Evolutionary conservation across 805 yeast species (phyloP).

Genomic region (Lachancea sp.): DNA sequence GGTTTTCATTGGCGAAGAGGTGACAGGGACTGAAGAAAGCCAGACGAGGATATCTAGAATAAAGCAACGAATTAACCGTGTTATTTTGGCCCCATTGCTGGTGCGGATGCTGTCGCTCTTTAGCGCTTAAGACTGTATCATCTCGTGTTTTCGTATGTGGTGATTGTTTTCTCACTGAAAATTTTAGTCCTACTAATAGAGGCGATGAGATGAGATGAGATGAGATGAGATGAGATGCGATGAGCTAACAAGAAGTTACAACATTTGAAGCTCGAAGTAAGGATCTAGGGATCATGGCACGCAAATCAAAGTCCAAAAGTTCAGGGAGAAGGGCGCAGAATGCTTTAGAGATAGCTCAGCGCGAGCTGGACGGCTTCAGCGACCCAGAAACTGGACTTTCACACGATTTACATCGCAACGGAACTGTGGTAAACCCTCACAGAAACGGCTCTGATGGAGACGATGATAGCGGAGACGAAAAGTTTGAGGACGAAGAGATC

Average conservation of each 20-base stretch:
- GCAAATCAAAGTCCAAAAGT: slow-evolving; percentile 24
- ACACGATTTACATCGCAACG: slow-evolving; percentile 23
- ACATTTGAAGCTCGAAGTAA: no score
- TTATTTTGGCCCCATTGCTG: no score
- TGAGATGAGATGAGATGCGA: slow-evolving; percentile 9
- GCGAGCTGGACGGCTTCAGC: slow-evolving; percentile 32
- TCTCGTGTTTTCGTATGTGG: no score
- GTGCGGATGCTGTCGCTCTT: no score
- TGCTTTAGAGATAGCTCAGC: slow-evolving; percentile 47
- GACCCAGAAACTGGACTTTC: slow-evolving; percentile 27
- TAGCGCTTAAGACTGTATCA: no score
- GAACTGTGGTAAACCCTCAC: slow-evolving; percentile 36
- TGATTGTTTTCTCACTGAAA: slow-evolving; percentile 12
- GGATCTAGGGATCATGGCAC: slow-evolving; percentile 21
- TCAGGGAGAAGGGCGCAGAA: slow-evolving; percentile 37
- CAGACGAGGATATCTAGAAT: no score
- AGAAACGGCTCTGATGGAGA: slow-evolving; percentile 26
- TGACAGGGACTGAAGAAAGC: no score
- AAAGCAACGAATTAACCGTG: no score
- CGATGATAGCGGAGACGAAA: slow-evolving; percentile 24
- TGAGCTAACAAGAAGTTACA: neutral
- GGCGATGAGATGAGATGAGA: neutral
- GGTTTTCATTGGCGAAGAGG: neutral
- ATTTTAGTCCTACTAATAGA: slow-evolving; percentile 7
- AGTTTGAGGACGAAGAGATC: slow-evolving; percentile 56